A percentile compares a stretch with the other conserved stretches of the same genome.
These are phyloP conservation scores for Boletus vermiculosoides DNA, from an alignment of 768 basidiomycete genomes.

Conservation along the genomic window DNA sequence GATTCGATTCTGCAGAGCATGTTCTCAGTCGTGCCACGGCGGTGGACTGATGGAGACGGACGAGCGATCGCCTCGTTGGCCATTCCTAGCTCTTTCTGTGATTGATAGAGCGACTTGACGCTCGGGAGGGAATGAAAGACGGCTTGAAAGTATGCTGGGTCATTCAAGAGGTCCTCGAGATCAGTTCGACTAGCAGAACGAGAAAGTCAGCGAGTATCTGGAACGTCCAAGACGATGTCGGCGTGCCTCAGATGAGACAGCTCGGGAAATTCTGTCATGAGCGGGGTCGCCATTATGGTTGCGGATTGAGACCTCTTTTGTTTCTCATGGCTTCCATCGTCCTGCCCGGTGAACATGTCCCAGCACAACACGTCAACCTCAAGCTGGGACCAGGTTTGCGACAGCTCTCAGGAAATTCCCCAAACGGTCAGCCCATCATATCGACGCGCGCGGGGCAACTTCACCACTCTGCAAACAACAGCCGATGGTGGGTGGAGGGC, in stretches of 20 bases:
- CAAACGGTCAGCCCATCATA: conserved; percentile 31
- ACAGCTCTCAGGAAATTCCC: conserved; percentile 40
- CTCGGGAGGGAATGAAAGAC: conserved; percentile 75
- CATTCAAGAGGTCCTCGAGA: conserved; percentile 83
- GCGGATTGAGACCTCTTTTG: conserved; percentile 3
- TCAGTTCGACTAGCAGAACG: conserved; percentile 67
- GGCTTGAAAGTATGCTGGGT: conserved; percentile 84
- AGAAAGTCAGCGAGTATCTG: conserved; percentile 8
- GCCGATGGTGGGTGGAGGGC: conserved; percentile 87
- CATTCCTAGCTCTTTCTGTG: conserved; percentile 73
- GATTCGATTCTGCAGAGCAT: conserved; percentile 59
- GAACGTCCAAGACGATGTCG: conserved; percentile 3
- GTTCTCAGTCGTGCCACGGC: conserved; percentile 4
- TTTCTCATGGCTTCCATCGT: conserved; percentile 52
- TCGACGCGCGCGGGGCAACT: conserved; percentile 72
- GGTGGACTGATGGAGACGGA: conserved; percentile 39
- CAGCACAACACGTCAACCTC: conserved; percentile 72
- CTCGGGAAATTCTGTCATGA: conserved; percentile 69
- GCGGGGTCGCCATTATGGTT: conserved; percentile 36
- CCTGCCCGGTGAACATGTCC: conserved; percentile 79
- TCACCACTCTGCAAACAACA: conserved; percentile 66
- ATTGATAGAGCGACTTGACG: conserved; percentile 72
- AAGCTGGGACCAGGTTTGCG: conserved; percentile 84
- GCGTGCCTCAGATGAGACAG: conserved; percentile 69
- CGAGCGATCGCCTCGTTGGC: conserved; percentile 88